Percentiles rank a stretch among this genome's conserved stretches.
Conservation (phyloP, 2,329 filamentous ascomycete genomes). For the Microthyrium microscopicum region DNA sequence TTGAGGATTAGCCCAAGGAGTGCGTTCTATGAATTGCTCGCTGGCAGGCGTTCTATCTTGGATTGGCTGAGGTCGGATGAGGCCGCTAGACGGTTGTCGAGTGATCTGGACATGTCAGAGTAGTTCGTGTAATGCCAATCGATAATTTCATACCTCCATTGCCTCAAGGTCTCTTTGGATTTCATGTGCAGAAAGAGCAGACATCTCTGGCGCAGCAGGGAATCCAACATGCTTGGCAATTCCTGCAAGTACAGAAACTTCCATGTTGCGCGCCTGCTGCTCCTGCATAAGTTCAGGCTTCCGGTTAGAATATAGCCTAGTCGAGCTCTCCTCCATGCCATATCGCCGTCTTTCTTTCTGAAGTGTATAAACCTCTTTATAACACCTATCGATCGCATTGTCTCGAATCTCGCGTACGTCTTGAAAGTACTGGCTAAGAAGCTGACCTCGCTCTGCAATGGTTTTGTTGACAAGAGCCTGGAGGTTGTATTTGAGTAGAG, state of each 20-base stretch:
- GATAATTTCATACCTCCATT: conserved; percentile 52
- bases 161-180: conserved; percentile 75
- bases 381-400: conserved; percentile 59
- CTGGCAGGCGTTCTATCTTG: too few relatives aligned
- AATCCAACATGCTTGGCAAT: conserved; percentile 93
- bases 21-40: conserved; percentile 77
- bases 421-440: conserved; percentile 84
- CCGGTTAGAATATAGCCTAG: conserved; percentile 62
- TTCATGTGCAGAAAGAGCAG: conserved; percentile 52
- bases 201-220: conserved; percentile 78
- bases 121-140: too few relatives aligned
- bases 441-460: conserved; percentile 67
- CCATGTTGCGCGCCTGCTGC: conserved; percentile 82
- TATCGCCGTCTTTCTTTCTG: conserved; percentile 71
- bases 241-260: conserved; percentile 80
- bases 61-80: too few relatives aligned
- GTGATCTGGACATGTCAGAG: too few relatives aligned
- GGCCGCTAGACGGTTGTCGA: too few relatives aligned
- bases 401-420: conserved; percentile 70
- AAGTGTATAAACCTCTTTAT: conserved; percentile 82
- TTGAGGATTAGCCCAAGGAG: conserved; percentile 68
- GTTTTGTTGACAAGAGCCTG: conserved; percentile 57
- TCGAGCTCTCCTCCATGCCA: conserved; percentile 63
- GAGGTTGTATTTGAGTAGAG: conserved; percentile 56
- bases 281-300: conserved; percentile 64